Conservation (phyloP, 345 rosid species). For the Triadica sebifera region DNA sequence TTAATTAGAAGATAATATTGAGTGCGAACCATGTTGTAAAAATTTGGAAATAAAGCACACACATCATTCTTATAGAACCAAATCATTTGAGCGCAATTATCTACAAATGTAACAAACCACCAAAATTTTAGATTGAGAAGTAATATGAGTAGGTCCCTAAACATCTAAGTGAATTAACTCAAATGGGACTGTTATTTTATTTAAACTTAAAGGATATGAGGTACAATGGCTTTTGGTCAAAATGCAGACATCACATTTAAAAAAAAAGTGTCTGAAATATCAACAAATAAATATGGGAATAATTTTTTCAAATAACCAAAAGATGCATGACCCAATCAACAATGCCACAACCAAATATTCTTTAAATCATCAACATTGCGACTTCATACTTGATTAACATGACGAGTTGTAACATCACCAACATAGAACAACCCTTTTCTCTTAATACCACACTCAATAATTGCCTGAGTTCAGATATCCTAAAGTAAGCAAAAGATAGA, state of each 20-base stretch:
- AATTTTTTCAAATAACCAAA: not conserved
- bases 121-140: not conserved
- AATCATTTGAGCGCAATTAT: not conserved
- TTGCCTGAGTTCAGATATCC: no score
- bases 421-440: no score
- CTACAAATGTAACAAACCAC: not conserved
- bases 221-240: not conserved
- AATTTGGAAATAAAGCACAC: not conserved
- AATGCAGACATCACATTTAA: not conserved
- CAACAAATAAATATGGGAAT: not conserved
- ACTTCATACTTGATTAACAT: no score
- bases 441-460: no score
- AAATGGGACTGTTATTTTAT: not conserved
- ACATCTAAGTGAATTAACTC: not conserved
- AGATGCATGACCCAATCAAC: not conserved
- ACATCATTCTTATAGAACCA: not conserved
- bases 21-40: not conserved
- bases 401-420: no score
- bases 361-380: not conserved
- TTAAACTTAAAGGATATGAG: no score
- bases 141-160: not conserved
- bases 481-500: no score
- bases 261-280: not conserved
- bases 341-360: constrained; percentile 1
- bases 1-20: not conserved